Conservation (phyloP, 768 basidiomycete genomes). For the Russula compacta region DNA sequence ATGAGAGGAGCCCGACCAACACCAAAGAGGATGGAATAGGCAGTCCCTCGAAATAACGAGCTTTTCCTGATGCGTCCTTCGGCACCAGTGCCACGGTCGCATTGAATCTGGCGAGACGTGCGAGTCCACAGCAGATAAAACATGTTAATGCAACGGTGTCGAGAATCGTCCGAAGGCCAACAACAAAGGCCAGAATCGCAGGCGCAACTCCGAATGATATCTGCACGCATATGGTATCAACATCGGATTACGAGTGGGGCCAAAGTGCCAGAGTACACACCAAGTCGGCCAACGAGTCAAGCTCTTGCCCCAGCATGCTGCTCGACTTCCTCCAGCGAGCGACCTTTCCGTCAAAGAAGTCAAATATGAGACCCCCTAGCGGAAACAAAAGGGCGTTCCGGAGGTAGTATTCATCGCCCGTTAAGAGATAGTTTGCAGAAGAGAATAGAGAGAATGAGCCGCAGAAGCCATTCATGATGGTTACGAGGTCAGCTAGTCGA, state of each 20-base stretch:
- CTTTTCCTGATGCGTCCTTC: slow-evolving; percentile 78
- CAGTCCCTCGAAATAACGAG: slow-evolving; percentile 93
- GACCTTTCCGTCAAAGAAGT: slow-evolving; percentile 96
- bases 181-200: slow-evolving; percentile 80
- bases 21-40: slow-evolving; percentile 88
- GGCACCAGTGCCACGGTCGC: slow-evolving; percentile 94
- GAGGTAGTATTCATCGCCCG: slow-evolving; percentile 69
- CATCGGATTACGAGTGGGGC: slow-evolving; percentile 1
- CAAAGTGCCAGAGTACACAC: slow-evolving; percentile 36
- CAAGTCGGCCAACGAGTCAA: slow-evolving; percentile 94
- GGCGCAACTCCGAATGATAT: slow-evolving; percentile 98
- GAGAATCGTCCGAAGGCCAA: slow-evolving; percentile 85
- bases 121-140: slow-evolving; percentile 94
- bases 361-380: slow-evolving; percentile 91
- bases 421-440: slow-evolving; percentile 79
- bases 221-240: slow-evolving; percentile 32
- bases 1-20: slow-evolving; percentile 70
- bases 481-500: slow-evolving; percentile 94
- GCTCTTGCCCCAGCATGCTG: slow-evolving; percentile 94
- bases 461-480: slow-evolving; percentile 98
- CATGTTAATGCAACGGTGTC: slow-evolving; percentile 80
- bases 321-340: slow-evolving; percentile 94
- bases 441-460: slow-evolving; percentile 93
- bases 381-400: slow-evolving; percentile 86
- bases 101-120: slow-evolving; percentile 95